These are phyloP conservation scores for Agaricus blazei DNA, from an alignment of 768 basidiomycete genomes.

Conservation along the genomic window DNA sequence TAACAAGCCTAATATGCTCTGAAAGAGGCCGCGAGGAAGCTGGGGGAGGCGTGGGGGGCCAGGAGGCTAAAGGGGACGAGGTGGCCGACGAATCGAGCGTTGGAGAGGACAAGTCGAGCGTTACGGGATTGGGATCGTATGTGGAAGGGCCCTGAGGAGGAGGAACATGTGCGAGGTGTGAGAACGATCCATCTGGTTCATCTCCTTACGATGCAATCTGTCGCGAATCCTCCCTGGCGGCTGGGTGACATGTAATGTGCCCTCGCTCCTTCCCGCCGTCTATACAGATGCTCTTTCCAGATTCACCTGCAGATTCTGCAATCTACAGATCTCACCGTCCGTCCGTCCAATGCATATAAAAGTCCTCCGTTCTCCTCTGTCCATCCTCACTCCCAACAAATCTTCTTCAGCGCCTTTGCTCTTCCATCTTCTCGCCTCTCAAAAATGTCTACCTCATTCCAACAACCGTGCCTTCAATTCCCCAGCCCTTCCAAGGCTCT, in stretches of 20 bases:
- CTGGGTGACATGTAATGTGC: conserved; percentile 20
- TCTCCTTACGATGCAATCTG: conserved; percentile 18
- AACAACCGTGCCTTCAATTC: conserved; percentile 37
- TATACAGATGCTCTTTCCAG: conserved; percentile 6
- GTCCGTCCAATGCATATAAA: conserved; percentile 8
- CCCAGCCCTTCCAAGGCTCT: conserved; percentile 37
- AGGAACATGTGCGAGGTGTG: conserved; percentile 8
- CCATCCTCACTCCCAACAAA: conserved; percentile 8
- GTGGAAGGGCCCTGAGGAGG: neutral
- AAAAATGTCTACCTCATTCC: conserved; percentile 31
- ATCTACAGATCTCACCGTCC: conserved; percentile 8
- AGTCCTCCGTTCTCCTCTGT: conserved; percentile 6
- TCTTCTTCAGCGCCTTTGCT: neutral
- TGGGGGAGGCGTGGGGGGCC: neutral
- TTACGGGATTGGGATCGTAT: conserved; percentile 13
- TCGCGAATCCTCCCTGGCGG: conserved; percentile 29
- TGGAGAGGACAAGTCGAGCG: conserved; percentile 14
- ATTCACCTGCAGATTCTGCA: conserved; percentile 7
- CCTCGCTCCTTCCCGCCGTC: conserved; percentile 9
- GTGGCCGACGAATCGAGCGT: neutral
- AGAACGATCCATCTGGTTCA: conserved; percentile 19
- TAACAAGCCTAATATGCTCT: conserved; percentile 6
- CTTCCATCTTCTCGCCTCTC: neutral
- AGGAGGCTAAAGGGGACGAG: neutral
- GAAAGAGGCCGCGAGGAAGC: neutral